Evolutionary conservation across 306 rosid genomes (phyloP), one percentile per base, ranked within the genome.

Genomic region (Fagus crenata): DNA sequence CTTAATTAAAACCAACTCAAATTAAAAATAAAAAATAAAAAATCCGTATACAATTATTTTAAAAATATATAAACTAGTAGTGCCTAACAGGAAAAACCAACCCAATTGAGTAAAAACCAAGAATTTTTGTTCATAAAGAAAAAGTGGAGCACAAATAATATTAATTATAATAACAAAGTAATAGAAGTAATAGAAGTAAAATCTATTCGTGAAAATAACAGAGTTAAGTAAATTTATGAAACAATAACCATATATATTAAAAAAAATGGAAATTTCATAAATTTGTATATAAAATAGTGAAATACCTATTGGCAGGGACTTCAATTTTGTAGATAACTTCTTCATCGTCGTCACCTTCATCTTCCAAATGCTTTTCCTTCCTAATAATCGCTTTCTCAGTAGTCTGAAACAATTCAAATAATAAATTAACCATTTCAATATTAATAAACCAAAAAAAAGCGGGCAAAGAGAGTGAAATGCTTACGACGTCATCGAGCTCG

Each of bases 401-500:
- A 0, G 98, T 93, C 97, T 93, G 78, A n/a, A 8, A 67, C 61
- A 9, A 70, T 80, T 83, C 75, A 71, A 78, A 35, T 14, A 35
- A 46, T 12, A 46, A 46, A 46, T 2, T 35, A 7, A 15, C 18
- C 32, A 39, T 40, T 39, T 67, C 71, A 39, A 59, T 56, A 58
- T 22, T 42, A 18, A 14, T 9, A 4, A 22, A 1, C 7, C 58
- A 53, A 14, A 3, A 11, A 18, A 37, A 11, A 67, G 33, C 6
- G 2, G 2, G 36, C 0, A 49, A 49, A 41, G 49, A 69, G 22
- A 2, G 65, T 1, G 13, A 69, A 85, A 28, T 18, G 2, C 96
- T 82, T 84, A 93, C 98, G 3, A 93, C 96, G 55, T 93, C 98
- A 32, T 93, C 98, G 1, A 93, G 97, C 86, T 93, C 97, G 68